A percentile compares a stretch with the other conserved stretches of the same genome.
Conservation (phyloP, 1,284 basidiomycete genomes). For the Heimioporus punctisporus region DNA sequence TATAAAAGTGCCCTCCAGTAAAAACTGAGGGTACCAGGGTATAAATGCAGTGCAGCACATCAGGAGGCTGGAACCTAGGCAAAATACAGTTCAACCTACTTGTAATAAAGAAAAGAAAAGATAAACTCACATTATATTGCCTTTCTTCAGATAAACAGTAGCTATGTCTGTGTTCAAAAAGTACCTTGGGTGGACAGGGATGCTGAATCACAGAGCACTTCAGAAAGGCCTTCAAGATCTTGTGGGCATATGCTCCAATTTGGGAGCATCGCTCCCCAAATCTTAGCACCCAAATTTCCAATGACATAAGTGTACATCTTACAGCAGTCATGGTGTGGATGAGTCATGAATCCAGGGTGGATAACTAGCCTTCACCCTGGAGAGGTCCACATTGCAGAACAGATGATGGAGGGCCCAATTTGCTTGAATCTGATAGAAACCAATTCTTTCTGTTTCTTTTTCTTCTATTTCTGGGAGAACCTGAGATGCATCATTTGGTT, state of each 20-base stretch:
- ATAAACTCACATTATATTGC: constrained; percentile 6
- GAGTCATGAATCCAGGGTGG: neutral
- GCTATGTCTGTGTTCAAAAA: neutral
- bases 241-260: neutral
- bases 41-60: constrained; percentile 4
- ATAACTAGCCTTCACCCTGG: constrained; percentile 6
- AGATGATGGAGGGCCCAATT: neutral
- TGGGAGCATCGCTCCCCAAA: constrained; percentile 1
- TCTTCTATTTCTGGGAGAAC: neutral
- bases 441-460: neutral
- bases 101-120: neutral
- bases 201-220: neutral
- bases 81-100: neutral
- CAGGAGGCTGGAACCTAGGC: constrained; percentile 9
- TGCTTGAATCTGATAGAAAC: no score
- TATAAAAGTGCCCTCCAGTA: constrained; percentile 11
- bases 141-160: constrained; percentile 7
- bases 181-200: neutral
- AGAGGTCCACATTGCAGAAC: neutral
- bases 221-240: neutral
- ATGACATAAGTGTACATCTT: neutral
- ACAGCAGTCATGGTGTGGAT: constrained; percentile 1
- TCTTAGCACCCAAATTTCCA: neutral
- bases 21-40: constrained; percentile 6
- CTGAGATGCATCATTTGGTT: neutral